These are phyloP conservation scores for Eutrema heterophyllum DNA, from an alignment of 345 rosid species.

Conservation along the genomic window DNA sequence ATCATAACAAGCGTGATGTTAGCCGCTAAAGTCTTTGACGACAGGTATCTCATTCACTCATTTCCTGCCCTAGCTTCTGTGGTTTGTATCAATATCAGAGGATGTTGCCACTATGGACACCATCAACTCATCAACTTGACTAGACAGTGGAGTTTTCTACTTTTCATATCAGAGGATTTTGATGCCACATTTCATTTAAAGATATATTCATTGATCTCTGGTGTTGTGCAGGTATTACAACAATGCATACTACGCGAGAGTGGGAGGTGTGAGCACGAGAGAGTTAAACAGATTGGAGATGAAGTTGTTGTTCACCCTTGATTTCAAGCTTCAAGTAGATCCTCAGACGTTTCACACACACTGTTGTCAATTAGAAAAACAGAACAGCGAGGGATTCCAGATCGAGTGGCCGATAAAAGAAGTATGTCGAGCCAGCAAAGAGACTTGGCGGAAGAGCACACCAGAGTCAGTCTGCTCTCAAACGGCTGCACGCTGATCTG, in stretches of 20 bases:
- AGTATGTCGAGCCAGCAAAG: conserved; percentile 16
- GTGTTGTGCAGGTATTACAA: conserved; percentile 64
- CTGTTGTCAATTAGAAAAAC: conserved; percentile 65
- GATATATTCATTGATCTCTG: not conserved
- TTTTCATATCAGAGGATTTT: too few species aligned
- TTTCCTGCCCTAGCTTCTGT: too few species aligned
- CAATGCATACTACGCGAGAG: conserved; percentile 87
- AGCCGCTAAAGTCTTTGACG: conserved; percentile 84
- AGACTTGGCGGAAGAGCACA: conserved; percentile 21
- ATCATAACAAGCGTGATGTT: conserved; percentile 71
- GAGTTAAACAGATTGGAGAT: conserved; percentile 84
- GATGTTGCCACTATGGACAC: not conserved
- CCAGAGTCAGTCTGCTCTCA: conserved; percentile 26
- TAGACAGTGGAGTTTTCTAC: not conserved
- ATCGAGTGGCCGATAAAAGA: conserved; percentile 29
- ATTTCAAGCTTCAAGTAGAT: conserved; percentile 78
- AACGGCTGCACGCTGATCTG: conserved; percentile 23
- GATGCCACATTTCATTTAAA: not conserved
- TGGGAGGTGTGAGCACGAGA: conserved; percentile 79
- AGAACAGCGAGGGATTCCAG: conserved; percentile 8
- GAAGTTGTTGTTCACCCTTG: conserved; percentile 68
- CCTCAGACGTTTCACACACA: conserved; percentile 52
- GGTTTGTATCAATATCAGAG: too few species aligned
- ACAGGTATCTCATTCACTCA: conserved; percentile 47
- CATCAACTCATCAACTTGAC: not conserved